Evolutionary conservation across 1,284 basidiomycete species (phyloP), one percentile per base, ranked within the genome.

Genomic region (Tylopilus sp.): DNA sequence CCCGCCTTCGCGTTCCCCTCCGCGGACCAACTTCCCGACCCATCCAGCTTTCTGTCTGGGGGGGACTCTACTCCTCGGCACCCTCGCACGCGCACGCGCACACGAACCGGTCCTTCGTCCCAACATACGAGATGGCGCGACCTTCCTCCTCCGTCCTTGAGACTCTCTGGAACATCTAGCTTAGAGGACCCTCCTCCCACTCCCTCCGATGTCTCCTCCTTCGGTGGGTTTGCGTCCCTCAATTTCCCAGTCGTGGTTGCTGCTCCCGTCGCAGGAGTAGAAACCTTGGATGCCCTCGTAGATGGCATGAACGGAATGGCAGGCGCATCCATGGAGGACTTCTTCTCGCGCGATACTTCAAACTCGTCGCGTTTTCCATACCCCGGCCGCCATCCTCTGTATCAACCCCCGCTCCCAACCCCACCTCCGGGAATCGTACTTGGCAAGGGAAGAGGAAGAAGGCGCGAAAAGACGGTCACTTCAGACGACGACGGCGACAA

Each of bases 281-380:
- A 89, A 67, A 81, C 81, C 9, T 86, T 92, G 83, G 89, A 92
- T 61, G 87, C 88, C 13, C 69, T 92, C 47, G 89, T 91, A 13
- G 89, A 90, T 56, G 84, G 84, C 11, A 89, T 92, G 85, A 90
- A 90, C 59, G 82, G 81, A 38, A 38, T 65, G 48, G 64, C 63
- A 12, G 64, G 67, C 7, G 41, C 55, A 9, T 70, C 64, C 52
- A 67, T 79, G 54, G 81, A 84, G 46, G 75, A 82, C 52, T 70
- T 79, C 55, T 69, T 78, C 53, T 71, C 73, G 26, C 63, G 69
- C 21, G 66, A 63, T 35, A 55, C 69, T 13, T 74, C 75, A 29
- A 71, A 63, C 54, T 75, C 78, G n/a, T 66, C 74, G 41, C 74
- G 81, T 46, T 77, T 80, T 60, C 74, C 70, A 16, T 75, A 78